A percentile compares a stretch with the other conserved stretches of the same genome.
phyloP scores from a whole-genome alignment of 1,284 basidiomycete species.

The Cutaneotrichosporon sp. region DNA sequence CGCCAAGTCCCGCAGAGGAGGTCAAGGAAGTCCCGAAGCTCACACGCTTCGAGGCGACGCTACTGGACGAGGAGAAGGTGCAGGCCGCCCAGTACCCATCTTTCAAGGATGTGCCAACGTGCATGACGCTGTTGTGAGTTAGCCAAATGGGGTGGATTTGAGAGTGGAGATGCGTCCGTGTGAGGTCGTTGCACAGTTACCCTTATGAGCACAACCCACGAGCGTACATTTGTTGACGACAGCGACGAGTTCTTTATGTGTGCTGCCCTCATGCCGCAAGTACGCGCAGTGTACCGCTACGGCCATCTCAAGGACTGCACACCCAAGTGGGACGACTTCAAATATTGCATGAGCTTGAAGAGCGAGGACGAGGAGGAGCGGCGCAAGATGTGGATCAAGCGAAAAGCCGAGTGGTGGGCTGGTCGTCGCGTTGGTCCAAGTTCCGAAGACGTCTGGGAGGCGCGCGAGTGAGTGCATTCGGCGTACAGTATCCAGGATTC shows the following conservation, averaged over 20 bases:
- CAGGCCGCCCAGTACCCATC: conserved; percentile 57
- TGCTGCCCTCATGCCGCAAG: conserved; percentile 73
- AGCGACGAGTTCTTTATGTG: conserved; percentile 71
- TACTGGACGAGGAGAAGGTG: conserved; percentile 43
- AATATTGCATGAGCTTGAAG: conserved; percentile 87
- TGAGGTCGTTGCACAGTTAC: too few relatives aligned
- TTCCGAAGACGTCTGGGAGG: conserved; percentile 91
- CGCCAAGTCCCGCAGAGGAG: background rate
- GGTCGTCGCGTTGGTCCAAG: conserved; percentile 64
- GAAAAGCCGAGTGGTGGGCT: conserved; percentile 90
- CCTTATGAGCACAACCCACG: background rate
- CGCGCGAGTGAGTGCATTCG: conserved; percentile 59
- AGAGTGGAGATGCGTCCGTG: too few relatives aligned
- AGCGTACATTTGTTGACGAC: background rate
- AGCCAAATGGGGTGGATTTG: too few relatives aligned
- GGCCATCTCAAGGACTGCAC: conserved; percentile 73
- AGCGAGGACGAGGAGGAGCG: conserved; percentile 68
- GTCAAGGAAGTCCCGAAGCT: conserved; percentile 17
- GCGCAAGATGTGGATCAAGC: conserved; percentile 73
- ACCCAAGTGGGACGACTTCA: conserved; percentile 84
- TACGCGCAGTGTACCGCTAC: conserved; percentile 80
- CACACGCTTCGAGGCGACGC: conserved; percentile 30
- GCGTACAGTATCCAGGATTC: too few relatives aligned
- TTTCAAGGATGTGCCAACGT: conserved; percentile 71
- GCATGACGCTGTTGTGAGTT: conserved; percentile 62